A percentile compares a stretch with the other conserved stretches of the same genome.
Evolutionary conservation across 177 flowering plant species (phyloP).

Genomic region (Vitis hybrid): DNA sequence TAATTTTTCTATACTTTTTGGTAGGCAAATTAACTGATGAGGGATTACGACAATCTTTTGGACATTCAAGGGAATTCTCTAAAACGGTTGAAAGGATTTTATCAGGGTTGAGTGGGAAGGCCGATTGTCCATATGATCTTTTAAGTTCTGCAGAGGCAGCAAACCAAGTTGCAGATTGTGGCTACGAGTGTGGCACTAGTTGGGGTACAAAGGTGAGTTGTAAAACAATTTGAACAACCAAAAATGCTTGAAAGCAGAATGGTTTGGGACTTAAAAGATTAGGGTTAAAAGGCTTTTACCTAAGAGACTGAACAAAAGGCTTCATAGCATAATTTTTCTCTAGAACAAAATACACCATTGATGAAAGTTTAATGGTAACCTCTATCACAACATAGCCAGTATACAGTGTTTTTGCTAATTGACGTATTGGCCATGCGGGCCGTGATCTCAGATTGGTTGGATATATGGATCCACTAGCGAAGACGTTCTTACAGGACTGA

Average conservation of each 20-base stretch:
- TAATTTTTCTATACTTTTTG: not conserved
- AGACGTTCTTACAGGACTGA: slow-evolving; percentile 44
- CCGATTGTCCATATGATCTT: slow-evolving; percentile 5
- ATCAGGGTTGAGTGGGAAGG: slow-evolving; percentile 12
- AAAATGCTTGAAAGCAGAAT: too few relatives aligned
- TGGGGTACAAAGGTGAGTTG: slow-evolving; percentile 54
- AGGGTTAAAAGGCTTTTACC: too few relatives aligned
- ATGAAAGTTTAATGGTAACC: too few relatives aligned
- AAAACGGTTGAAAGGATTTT: slow-evolving; percentile 20
- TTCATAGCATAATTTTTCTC: too few relatives aligned
- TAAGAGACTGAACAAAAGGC: too few relatives aligned
- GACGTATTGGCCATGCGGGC: too few relatives aligned
- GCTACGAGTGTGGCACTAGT: slow-evolving; percentile 40
- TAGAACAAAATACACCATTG: too few relatives aligned
- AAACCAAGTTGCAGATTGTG: slow-evolving; percentile 32
- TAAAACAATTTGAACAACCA: not conserved
- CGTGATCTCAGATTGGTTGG: slow-evolving; percentile 45
- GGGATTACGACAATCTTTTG: slow-evolving; percentile 22
- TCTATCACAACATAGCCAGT: too few relatives aligned
- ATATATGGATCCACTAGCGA: slow-evolving; percentile 51
- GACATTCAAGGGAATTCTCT: slow-evolving; percentile 29
- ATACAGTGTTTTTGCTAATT: too few relatives aligned
- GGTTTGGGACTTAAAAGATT: too few relatives aligned
- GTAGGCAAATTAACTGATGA: slow-evolving; percentile 20
- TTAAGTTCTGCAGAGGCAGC: slow-evolving; percentile 34